Evolutionary conservation across 2,329 filamentous ascomycete species (phyloP).

Genomic region (Colletotrichum coccodes): DNA sequence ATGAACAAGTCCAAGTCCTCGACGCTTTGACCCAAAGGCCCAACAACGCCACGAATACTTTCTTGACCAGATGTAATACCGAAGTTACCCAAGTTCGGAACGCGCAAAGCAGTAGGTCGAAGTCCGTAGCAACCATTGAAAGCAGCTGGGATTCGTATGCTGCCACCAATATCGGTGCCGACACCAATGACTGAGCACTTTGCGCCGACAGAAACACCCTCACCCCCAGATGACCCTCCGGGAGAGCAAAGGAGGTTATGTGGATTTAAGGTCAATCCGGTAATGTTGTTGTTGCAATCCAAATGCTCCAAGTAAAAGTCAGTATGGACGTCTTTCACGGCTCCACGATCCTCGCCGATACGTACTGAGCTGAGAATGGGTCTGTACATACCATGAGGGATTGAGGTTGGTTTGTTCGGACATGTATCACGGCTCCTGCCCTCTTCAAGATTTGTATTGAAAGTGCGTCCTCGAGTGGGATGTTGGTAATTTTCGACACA

Average conservation of each 20-base stretch:
- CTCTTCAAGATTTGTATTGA: constrained; percentile 53
- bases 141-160: constrained; percentile 62
- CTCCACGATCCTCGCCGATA: too few relatives aligned
- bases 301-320: background rate
- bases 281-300: constrained; percentile 63
- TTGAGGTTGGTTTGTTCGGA: constrained; percentile 65
- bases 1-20: constrained; percentile 66
- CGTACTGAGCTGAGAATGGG: constrained; percentile 50
- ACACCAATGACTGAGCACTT: constrained; percentile 68
- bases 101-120: constrained; percentile 66
- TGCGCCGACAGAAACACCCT: constrained; percentile 70
- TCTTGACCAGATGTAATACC: constrained; percentile 74
- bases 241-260: constrained; percentile 66
- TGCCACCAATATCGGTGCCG: constrained; percentile 71
- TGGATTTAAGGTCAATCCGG: constrained; percentile 71
- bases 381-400: constrained; percentile 78
- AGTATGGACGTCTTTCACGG: too few relatives aligned
- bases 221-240: constrained; percentile 75
- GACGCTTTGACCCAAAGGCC: constrained; percentile 67
- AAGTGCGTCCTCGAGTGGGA: constrained; percentile 55
- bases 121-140: constrained; percentile 68
- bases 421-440: constrained; percentile 64
- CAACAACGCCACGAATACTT: constrained; percentile 70
- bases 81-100: constrained; percentile 61
- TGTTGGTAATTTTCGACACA: constrained; percentile 67